Conservation (phyloP, 345 rosid species). For the Salix arbutifolia region DNA sequence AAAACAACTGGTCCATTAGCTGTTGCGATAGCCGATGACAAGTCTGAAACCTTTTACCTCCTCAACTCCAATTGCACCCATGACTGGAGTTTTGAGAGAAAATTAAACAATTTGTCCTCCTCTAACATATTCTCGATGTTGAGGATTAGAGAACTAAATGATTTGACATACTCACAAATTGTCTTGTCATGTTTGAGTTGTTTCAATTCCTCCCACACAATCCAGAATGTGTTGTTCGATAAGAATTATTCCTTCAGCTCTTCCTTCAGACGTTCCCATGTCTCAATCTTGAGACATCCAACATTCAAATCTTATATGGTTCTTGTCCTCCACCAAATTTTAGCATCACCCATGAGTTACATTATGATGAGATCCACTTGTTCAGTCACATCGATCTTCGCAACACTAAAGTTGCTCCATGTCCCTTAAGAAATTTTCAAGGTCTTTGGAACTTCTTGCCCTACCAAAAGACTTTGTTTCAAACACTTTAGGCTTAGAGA, state of each 20-base stretch:
- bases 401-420: not conserved
- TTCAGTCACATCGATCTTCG: not conserved
- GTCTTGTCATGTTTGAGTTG: not conserved
- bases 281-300: not conserved
- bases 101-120: not conserved
- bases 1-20: no score
- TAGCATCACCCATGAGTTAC: not conserved
- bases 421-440: not conserved
- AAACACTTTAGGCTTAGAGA: not conserved
- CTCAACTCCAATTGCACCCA: not conserved
- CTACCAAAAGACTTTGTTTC: not conserved
- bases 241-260: not conserved
- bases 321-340: not conserved
- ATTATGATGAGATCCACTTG: no score
- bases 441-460: not conserved
- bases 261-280: no score
- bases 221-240: fast-evolving
- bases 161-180: not conserved
- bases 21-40: not conserved
- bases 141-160: not conserved
- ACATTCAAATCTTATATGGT: no score
- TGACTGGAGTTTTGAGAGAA: not conserved
- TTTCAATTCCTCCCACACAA: no score
- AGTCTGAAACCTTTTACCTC: not conserved
- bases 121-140: not conserved